Conservation (phyloP, 495 filamentous ascomycete species). For the Neurospora sp. region DNA sequence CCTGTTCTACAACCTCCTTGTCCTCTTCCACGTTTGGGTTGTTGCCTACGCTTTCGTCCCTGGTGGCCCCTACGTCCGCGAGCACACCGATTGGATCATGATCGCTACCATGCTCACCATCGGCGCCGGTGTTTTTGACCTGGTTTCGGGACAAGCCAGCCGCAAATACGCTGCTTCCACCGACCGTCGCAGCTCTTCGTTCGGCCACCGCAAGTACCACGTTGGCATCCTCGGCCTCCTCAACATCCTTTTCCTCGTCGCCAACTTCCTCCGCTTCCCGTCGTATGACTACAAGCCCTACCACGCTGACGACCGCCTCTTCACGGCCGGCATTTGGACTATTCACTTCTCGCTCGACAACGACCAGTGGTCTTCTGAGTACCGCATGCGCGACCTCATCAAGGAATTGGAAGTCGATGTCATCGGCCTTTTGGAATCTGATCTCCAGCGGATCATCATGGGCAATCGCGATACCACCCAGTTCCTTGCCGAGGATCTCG, state of each 20-base stretch:
- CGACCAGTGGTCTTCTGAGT: conserved; percentile 96
- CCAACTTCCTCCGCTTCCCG: conserved; percentile 91
- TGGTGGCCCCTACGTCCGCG: conserved; percentile 83
- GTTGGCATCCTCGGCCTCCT: conserved; percentile 44
- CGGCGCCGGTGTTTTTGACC: conserved; percentile 75
- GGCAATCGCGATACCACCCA: conserved; percentile 96
- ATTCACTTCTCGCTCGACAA: conserved; percentile 98
- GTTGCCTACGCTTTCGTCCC: conserved; percentile 99
- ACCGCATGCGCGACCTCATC: conserved; percentile 85
- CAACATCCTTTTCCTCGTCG: conserved; percentile 66
- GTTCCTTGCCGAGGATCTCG: conserved; percentile 88
- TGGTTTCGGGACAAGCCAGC: conserved; percentile 35
- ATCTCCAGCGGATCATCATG: conserved; percentile 98
- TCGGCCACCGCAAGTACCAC: conserved; percentile 42
- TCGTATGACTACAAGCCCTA: conserved; percentile 85
- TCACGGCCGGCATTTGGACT: conserved; percentile 97
- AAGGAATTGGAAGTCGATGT: conserved; percentile 92
- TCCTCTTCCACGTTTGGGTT: conserved; percentile 95
- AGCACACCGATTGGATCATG: conserved; percentile 96
- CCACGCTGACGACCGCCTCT: conserved; percentile 72
- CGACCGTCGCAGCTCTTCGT: conserved; percentile 13
- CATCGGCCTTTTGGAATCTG: conserved; percentile 84
- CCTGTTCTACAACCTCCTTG: conserved; percentile 79
- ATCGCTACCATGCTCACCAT: conserved; percentile 72
- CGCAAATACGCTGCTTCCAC: conserved; percentile 3